Evolutionary conservation across 768 basidiomycete genomes (phyloP).

Genomic region (Calocybe cyanea): DNA sequence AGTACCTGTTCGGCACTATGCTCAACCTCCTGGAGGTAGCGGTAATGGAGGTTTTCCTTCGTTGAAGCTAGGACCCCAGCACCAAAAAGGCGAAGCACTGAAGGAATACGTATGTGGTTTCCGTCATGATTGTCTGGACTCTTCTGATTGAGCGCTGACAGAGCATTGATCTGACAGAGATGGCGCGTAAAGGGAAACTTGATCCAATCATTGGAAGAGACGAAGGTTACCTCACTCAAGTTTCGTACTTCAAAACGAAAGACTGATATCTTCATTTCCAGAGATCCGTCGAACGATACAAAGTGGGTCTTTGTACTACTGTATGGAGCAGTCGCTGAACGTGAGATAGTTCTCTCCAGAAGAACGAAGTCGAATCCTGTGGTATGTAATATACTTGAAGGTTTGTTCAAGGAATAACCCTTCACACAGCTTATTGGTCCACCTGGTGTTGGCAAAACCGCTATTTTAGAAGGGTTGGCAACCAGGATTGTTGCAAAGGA

Average conservation of each 20-base stretch:
- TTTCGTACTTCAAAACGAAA: neutral
- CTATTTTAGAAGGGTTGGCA: slow-evolving; percentile 87
- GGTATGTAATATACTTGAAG: slow-evolving; percentile 33
- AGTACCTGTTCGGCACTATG: slow-evolving; percentile 32
- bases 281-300: slow-evolving; percentile 91
- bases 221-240: slow-evolving; percentile 65
- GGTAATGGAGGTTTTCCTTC: slow-evolving; percentile 55
- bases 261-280: slow-evolving; percentile 14
- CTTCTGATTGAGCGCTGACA: too few relatives aligned
- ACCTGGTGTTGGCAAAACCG: slow-evolving; percentile 91
- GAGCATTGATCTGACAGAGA: slow-evolving; percentile 59
- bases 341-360: slow-evolving; percentile 65
- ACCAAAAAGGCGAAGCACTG: slow-evolving; percentile 79
- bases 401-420: neutral
- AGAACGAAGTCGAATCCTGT: slow-evolving; percentile 93
- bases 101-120: slow-evolving; percentile 71
- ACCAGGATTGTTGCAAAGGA: slow-evolving; percentile 84
- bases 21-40: slow-evolving; percentile 40
- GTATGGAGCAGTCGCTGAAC: neutral
- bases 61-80: slow-evolving; percentile 55
- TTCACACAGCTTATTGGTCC: slow-evolving; percentile 65
- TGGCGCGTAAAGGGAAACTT: slow-evolving; percentile 80
- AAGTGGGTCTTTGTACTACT: slow-evolving; percentile 44
- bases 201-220: slow-evolving; percentile 91
- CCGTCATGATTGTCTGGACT: too few relatives aligned